Percentiles rank a stretch among this genome's conserved stretches.
phyloP scores from a whole-genome alignment of 139 green algal species.

The Coelastrella sp. region DNA sequence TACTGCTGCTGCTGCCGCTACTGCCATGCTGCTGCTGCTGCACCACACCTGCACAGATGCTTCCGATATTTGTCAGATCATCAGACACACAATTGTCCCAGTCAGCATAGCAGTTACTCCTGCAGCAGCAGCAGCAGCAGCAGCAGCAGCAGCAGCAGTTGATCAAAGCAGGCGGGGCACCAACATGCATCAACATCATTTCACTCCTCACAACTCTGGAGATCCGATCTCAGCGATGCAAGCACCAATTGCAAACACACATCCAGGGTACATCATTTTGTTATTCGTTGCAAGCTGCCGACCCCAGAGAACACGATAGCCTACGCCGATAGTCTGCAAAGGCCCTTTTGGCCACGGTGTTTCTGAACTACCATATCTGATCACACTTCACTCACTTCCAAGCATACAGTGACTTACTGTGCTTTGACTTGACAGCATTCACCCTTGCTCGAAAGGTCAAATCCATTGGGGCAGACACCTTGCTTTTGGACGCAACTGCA shows the following conservation, averaged over 20 bases:
- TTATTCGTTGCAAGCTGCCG: no score
- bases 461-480: neutral
- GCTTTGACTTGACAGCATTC: slow-evolving; percentile 25
- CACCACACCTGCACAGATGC: slow-evolving; percentile 5
- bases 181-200: no score
- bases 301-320: no score
- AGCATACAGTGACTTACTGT: neutral
- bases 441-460: slow-evolving; percentile 26
- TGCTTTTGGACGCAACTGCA: slow-evolving; percentile 30
- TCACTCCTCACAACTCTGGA: no score
- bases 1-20: neutral
- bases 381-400: no score
- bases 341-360: no score
- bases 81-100: neutral
- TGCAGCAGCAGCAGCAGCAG: slow-evolving; percentile 6
- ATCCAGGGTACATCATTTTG: no score
- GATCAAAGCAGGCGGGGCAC: neutral
- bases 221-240: no score
- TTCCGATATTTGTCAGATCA: neutral
- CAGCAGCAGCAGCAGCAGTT: slow-evolving; percentile 14
- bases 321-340: no score
- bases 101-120: neutral
- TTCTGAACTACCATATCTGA: no score
- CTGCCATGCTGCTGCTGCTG: neutral
- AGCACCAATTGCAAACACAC: no score